Base-by-base conservation (phyloP, 345 rosid genomes). In the Citrus medica region DNA sequence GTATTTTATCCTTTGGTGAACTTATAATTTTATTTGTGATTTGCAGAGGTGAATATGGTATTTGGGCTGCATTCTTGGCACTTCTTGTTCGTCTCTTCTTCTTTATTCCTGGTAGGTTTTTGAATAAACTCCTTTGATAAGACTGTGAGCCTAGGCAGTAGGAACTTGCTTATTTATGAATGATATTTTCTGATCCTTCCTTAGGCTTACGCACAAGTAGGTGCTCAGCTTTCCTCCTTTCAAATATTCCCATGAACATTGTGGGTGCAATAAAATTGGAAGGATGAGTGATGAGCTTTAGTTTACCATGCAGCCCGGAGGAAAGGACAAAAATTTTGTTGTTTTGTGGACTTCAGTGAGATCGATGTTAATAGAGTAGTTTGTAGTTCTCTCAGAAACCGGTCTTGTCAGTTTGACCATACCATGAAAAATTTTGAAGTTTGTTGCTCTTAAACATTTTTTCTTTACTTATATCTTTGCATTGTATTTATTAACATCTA, bases 21-120 rank as follows among this genome's bases (percentile, higher is more conserved):
- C 69, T 85, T 10, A 59, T 69, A 61, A 58, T 66, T 67, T 46
- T 61, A 35, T 83, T 85, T 89, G 75, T 86, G 87, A 91, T 82
- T 86, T 90, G 78, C 88, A 96, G 98, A 88, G 92, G 97, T 69
- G 97, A 96, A 30, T 92, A 93, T 91, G 99, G 98, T 28, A 48
- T 89, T 33, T 96, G 97, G 99, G 62, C 94, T 30, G 93, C 97
- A 17, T 91, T 96, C 81, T 56, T 94, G 61, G 93, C 92, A 7
- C 92, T 96, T 84, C 87, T 96, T 48, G 89, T 89, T 66, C 98
- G 98, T 30, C 89, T 93, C 17, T 92, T 96, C 89, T 96, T 91
- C 85, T 59, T 84, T 69, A 84, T 93, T 70, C 98, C 99, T 68
- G 99, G 99, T 93, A 84, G 33, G 69, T 79, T 71, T 69, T 79